A percentile compares a stretch with the other conserved stretches of the same genome.
phyloP scores from a whole-genome alignment of 2,329 filamentous ascomycete genomes.

The Fusarium haematococcum region DNA sequence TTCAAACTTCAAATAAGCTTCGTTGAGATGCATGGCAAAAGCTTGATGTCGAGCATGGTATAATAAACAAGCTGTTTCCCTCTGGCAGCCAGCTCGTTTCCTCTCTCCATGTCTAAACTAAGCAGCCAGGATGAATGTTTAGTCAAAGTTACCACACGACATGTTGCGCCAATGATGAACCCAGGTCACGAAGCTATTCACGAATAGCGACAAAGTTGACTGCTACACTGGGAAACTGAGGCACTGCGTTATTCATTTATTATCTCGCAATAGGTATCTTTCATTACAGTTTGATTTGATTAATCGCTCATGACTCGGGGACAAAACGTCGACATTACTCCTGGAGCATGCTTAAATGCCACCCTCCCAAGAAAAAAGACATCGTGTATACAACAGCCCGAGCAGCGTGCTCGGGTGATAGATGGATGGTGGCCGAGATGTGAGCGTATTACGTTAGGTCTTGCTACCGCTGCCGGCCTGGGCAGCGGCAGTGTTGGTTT shows the following conservation, averaged over 20 bases:
- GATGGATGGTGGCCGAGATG: constrained; percentile 7
- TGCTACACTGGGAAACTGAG: background rate
- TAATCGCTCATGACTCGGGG: background rate
- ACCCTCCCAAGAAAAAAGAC: background rate
- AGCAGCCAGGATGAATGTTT: background rate
- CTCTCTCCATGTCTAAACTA: background rate
- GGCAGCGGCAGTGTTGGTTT: background rate
- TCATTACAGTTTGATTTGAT: background rate
- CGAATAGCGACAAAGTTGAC: background rate
- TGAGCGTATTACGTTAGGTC: constrained; percentile 14
- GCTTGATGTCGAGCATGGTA: background rate
- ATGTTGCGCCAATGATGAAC: background rate
- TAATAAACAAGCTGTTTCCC: background rate
- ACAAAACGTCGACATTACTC: background rate
- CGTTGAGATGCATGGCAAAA: background rate
- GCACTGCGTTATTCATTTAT: background rate
- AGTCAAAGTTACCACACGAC: background rate
- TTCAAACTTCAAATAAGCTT: background rate
- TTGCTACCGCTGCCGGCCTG: background rate
- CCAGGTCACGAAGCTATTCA: background rate
- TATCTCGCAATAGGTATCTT: background rate
- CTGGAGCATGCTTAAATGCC: background rate
- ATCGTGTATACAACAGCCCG: constrained; percentile 16
- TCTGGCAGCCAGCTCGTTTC: background rate
- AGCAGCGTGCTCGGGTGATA: background rate